Percentiles rank a stretch among this genome's conserved stretches.
Evolutionary conservation across 176 grass and related monocot genomes (phyloP).

Genomic region (Stipa capillata): DNA sequence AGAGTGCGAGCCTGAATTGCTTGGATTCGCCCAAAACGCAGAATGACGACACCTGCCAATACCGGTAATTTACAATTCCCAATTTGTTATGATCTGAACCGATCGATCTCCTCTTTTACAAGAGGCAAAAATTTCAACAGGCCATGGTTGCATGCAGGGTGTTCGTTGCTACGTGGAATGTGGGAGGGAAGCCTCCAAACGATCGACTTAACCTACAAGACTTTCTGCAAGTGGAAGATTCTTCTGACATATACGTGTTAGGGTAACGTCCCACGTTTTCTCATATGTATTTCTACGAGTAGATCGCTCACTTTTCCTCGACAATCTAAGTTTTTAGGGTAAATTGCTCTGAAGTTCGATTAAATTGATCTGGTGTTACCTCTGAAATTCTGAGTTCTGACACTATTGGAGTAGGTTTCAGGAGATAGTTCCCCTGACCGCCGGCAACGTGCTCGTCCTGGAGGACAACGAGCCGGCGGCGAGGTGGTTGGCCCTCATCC

Average conservation of each 20-base stretch:
- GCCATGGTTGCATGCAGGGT: constrained; percentile 41
- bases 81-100: not conserved
- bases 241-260: constrained; percentile 68
- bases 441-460: constrained; percentile 81
- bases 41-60: constrained; percentile 8
- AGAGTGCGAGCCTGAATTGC: constrained; percentile 29
- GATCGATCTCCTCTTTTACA: not conserved
- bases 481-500: constrained; percentile 76
- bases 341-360: not conserved
- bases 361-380: too few relatives aligned
- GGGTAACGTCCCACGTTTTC: constrained; percentile 21
- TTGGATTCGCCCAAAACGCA: constrained; percentile 2
- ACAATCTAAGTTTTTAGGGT: not conserved
- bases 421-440: constrained; percentile 93
- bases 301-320: not conserved
- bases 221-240: constrained; percentile 62
- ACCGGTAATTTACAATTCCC: constrained; percentile 10
- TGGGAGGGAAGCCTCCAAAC: constrained; percentile 65
- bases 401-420: constrained; percentile 57
- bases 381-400: too few relatives aligned
- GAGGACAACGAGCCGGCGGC: constrained; percentile 96
- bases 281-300: not conserved
- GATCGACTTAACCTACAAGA: constrained; percentile 44
- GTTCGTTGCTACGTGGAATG: constrained; percentile 84
- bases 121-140: not conserved